A percentile compares a stretch with the other conserved stretches of the same genome.
Evolutionary conservation across 2,329 filamentous ascomycete genomes (phyloP).

Genomic region (Fusarium coicis): DNA sequence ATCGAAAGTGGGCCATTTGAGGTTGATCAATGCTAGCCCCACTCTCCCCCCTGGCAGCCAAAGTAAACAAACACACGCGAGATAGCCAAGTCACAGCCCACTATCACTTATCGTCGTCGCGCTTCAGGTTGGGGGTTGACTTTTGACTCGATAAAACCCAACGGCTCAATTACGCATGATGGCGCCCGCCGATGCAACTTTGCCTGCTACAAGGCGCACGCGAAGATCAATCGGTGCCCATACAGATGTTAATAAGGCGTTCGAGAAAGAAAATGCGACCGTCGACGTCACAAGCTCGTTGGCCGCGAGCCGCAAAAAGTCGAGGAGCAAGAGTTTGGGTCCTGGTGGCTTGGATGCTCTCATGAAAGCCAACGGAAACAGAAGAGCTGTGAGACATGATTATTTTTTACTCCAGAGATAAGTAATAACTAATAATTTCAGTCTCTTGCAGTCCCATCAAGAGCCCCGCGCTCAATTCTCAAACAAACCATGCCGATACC

Average conservation of each 20-base stretch:
- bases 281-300: conserved; percentile 69
- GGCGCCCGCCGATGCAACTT: conserved; percentile 56
- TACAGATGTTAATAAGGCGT: conserved; percentile 61
- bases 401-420: neutral
- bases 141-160: conserved; percentile 23
- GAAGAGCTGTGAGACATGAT: conserved; percentile 73
- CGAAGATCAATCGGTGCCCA: conserved; percentile 78
- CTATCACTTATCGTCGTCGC: conserved; percentile 40
- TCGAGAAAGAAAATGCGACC: conserved; percentile 83
- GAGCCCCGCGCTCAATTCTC: conserved; percentile 76
- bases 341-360: conserved; percentile 89
- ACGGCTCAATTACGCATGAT: conserved; percentile 44
- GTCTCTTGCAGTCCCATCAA: conserved; percentile 66
- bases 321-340: conserved; percentile 94
- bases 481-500: conserved; percentile 79
- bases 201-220: conserved; percentile 66
- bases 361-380: conserved; percentile 79
- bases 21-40: conserved; percentile 33
- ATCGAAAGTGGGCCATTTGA: neutral
- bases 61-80: conserved; percentile 56
- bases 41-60: conserved; percentile 31
- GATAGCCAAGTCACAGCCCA: conserved; percentile 30
- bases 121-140: conserved; percentile 31
- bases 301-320: conserved; percentile 71
- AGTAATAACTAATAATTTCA: conserved; percentile 45